Base-by-base conservation (phyloP, 805 yeast species). In the Kurtzmaniella cleridarum region DNA sequence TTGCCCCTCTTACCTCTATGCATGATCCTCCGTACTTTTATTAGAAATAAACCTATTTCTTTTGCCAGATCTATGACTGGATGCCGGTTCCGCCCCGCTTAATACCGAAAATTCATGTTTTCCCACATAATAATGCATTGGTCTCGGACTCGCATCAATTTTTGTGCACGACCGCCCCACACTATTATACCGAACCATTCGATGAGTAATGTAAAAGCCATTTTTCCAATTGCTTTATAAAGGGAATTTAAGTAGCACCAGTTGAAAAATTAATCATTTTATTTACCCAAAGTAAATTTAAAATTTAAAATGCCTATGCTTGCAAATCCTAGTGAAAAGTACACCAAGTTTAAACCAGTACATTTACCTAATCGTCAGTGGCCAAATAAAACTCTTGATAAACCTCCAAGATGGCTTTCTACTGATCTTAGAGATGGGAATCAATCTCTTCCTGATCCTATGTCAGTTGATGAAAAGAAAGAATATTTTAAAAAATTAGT, bases 371-470 rank as follows among this genome's bases (percentile, higher is more conserved):
- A 81, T 55, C 71, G 91, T 59, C 71, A 75, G 32, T 83, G 91
- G 91, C 91, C 91, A 15, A 63, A 72, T 49, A 78, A 78, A 34
- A 60, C 71, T 34, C 78, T 83, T 50, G 73, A 75, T 35, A 79
- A 79, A 57, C 83, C 89, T 3, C 91, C 91, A 45, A 71, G 89
- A 55, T 83, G 91, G 91, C 69, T 83, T 39, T 77, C 87, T 7
- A 83, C 91, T 1, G 91, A 83, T 60, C 69, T 83, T 46, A 75
- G 91, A 67, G 91, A 83, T 54, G 91, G 91, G 46, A 83, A 83
- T 62, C 91, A 83, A 58, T 78, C 89, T 14, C 68, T 83, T 41
- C 91, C 91, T 20, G 91, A 83, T 62, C 91, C 91, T 23, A 83
- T 83, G 91, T 71, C 83, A 8, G 76, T 83, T 12, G 79, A 71